Percentiles rank a stretch among this genome's conserved stretches.
phyloP scores from a whole-genome alignment of 2,329 filamentous ascomycete genomes.

The Dactylellina haptotyla region DNA sequence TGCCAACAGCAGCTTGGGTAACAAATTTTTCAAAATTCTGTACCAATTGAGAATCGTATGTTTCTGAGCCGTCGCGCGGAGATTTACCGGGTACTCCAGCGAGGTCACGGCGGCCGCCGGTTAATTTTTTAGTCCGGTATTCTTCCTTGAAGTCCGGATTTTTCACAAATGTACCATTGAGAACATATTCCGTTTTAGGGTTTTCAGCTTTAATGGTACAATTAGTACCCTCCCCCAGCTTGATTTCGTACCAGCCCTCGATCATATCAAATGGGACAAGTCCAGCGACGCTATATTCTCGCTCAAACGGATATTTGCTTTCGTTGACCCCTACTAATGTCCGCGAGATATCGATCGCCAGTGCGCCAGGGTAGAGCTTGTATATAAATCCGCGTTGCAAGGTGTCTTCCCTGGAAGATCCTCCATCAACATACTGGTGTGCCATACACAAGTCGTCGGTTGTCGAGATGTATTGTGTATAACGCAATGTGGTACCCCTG shows the following conservation, averaged over 20 bases:
- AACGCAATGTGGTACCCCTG: neutral
- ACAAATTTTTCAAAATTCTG: slow-evolving; percentile 15
- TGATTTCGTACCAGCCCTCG: slow-evolving; percentile 13
- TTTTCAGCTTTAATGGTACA: neutral
- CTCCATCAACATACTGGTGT: neutral
- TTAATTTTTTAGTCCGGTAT: neutral
- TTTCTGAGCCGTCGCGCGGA: neutral
- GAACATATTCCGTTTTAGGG: neutral
- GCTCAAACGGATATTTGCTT: neutral
- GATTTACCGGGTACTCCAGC: slow-evolving; percentile 9
- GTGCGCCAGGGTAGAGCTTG: slow-evolving; percentile 5
- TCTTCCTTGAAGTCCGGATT: slow-evolving; percentile 15
- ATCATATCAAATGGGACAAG: slow-evolving; percentile 8
- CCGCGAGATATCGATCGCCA: neutral
- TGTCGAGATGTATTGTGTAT: slow-evolving; percentile 12
- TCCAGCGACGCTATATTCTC: slow-evolving; percentile 3
- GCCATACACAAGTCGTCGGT: neutral
- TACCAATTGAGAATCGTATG: neutral
- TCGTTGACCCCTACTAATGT: neutral
- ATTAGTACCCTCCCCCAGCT: neutral
- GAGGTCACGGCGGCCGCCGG: slow-evolving; percentile 1
- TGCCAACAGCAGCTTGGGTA: neutral
- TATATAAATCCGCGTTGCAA: neutral
- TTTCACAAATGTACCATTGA: neutral
- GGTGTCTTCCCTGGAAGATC: neutral